These are phyloP conservation scores for Trichoderma lentiforme DNA, from an alignment of 2,329 filamentous ascomycete species.

Conservation along the genomic window DNA sequence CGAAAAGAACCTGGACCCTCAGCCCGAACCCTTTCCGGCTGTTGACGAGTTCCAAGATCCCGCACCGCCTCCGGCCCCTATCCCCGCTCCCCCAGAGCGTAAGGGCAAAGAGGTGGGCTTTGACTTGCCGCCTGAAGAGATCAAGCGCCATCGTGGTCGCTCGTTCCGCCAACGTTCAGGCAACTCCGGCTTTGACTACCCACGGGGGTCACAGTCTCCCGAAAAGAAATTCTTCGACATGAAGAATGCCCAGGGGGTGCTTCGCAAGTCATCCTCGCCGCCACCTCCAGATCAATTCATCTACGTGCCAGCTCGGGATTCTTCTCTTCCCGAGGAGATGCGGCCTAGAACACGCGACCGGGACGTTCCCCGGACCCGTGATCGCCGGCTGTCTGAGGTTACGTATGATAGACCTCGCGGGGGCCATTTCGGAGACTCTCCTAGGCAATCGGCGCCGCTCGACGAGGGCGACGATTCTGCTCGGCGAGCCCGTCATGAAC, in stretches of 20 bases:
- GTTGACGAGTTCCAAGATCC: neutral
- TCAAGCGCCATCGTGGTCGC: constrained; percentile 33
- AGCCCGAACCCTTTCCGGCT: neutral
- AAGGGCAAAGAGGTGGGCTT: constrained; percentile 36
- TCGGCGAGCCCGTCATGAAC: constrained; percentile 34
- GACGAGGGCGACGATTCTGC: constrained; percentile 32
- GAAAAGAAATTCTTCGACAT: constrained; percentile 44
- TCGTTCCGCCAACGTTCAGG: constrained; percentile 41
- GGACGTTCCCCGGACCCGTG: constrained; percentile 9
- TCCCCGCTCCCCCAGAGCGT: constrained; percentile 22
- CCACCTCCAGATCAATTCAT: constrained; percentile 18
- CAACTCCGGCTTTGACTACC: constrained; percentile 36
- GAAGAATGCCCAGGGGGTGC: constrained; percentile 37
- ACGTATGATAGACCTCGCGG: constrained; percentile 19
- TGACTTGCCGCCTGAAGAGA: constrained; percentile 19
- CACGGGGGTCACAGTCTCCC: constrained; percentile 28
- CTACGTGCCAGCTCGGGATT: constrained; percentile 7
- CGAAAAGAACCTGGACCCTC: constrained; percentile 5
- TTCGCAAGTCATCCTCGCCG: constrained; percentile 24
- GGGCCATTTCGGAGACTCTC: constrained; percentile 17
- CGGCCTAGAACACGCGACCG: constrained; percentile 6
- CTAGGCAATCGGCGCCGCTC: constrained; percentile 24
- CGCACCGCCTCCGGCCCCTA: neutral
- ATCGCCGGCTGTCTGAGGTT: constrained; percentile 21
- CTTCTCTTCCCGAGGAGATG: constrained; percentile 13